A percentile compares a stretch with the other conserved stretches of the same genome.
These are phyloP conservation scores for Botrytis tulipae DNA, from an alignment of 2,329 filamentous ascomycete species.

Conservation along the genomic window DNA sequence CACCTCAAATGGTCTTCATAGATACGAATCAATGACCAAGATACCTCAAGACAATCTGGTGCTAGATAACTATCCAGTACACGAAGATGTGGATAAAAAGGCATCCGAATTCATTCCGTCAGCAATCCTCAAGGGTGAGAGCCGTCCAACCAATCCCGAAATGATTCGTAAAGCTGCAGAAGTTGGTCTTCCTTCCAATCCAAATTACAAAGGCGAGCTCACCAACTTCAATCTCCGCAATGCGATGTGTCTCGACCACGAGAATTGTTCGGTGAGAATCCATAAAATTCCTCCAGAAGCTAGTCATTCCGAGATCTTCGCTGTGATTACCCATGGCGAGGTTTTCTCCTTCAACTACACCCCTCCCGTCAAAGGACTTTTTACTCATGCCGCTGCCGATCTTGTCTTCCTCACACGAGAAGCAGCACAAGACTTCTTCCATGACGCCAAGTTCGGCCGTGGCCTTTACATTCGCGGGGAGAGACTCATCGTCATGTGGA, in stretches of 20 bases:
- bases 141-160: background rate
- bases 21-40: background rate
- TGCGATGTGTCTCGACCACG: background rate
- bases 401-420: conserved; percentile 22
- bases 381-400: conserved; percentile 13
- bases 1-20: background rate
- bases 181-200: conserved; percentile 7
- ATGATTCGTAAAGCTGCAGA: conserved; percentile 4
- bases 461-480: conserved; percentile 2
- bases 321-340: conserved; percentile 22
- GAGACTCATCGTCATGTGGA: conserved; percentile 3
- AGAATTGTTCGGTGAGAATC: conserved; percentile 22
- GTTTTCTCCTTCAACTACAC: conserved; percentile 22
- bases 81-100: background rate
- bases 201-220: conserved; percentile 22
- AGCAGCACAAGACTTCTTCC: conserved; percentile 19
- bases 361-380: background rate
- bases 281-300: conserved; percentile 11
- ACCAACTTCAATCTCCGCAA: conserved; percentile 19
- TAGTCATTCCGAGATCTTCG: conserved; percentile 21
- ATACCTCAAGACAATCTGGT: background rate
- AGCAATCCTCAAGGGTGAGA: conserved; percentile 3
- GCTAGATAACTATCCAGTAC: background rate
- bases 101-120: conserved; percentile 2
- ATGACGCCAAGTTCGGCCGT: background rate